Percentiles rank a stretch among this genome's conserved stretches.
phyloP scores from a whole-genome alignment of 176 grass and related monocot species.

The Triticum dicoccoides region DNA sequence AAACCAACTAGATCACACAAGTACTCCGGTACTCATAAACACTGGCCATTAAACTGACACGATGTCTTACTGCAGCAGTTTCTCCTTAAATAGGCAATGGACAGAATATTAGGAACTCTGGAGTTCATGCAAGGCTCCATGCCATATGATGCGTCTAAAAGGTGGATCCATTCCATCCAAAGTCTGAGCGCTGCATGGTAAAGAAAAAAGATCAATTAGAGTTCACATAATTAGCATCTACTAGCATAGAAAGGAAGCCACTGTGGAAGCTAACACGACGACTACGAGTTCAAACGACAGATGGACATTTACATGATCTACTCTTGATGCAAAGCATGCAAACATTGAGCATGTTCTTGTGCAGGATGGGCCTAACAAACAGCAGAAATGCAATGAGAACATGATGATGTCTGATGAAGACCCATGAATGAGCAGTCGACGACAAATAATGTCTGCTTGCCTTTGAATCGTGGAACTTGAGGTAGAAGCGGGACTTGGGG shows the following conservation, averaged over 20 bases:
- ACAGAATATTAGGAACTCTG: not conserved
- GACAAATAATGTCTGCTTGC: constrained; percentile 31
- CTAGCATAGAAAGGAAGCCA: not conserved
- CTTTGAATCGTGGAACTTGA: constrained; percentile 84
- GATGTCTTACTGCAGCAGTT: not conserved
- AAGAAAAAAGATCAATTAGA: not conserved
- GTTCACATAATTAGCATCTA: not conserved
- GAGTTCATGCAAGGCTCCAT: not conserved
- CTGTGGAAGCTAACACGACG: not conserved
- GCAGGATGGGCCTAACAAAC: constrained; percentile 79
- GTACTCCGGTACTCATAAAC: not conserved
- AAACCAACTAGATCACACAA: constrained; percentile 1
- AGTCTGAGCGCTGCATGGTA: constrained; percentile 45
- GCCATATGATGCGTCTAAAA: constrained; percentile 17
- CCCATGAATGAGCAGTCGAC: not conserved
- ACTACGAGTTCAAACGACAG: not conserved
- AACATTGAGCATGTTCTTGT: constrained; percentile 93
- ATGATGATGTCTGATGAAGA: not conserved
- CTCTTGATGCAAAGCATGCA: constrained; percentile 98
- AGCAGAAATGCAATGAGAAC: constrained; percentile 55
- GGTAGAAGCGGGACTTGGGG: constrained; percentile 69
- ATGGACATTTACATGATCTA: constrained; percentile 67
- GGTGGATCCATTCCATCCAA: constrained; percentile 61
- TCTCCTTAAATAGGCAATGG: constrained; percentile 22
- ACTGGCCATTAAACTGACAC: not conserved